phyloP scores from a whole-genome alignment of 164 flowering plant genomes.

The Magnolia changhungtana region DNA sequence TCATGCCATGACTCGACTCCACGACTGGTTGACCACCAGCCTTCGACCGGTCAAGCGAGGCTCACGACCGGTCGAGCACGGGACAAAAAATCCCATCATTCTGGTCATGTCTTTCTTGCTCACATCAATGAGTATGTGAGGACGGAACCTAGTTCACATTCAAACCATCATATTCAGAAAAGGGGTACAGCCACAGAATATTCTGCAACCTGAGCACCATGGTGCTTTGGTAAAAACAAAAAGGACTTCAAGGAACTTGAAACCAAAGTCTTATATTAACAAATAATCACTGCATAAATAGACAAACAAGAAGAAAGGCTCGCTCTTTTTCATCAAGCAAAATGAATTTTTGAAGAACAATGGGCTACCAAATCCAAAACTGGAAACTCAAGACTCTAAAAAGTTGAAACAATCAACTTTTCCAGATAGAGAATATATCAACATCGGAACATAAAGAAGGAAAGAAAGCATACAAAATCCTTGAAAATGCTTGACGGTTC shows the following conservation, averaged over 20 bases:
- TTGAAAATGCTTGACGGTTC: slow-evolving; percentile 79
- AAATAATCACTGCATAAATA: neutral
- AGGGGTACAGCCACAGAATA: neutral
- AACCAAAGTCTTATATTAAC: no score
- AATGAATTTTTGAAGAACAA: no score
- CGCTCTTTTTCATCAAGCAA: neutral
- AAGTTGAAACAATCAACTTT: neutral
- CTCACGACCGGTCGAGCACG: no score
- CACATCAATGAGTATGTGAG: slow-evolving; percentile 83
- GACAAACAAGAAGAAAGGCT: neutral
- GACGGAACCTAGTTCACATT: slow-evolving; percentile 58
- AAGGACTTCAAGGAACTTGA: neutral
- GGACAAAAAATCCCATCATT: no score
- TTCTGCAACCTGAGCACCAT: neutral
- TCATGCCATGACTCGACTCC: no score
- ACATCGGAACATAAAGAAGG: neutral
- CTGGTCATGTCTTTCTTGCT: slow-evolving; percentile 65
- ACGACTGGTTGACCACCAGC: no score
- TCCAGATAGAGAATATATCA: neutral
- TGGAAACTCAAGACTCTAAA: neutral
- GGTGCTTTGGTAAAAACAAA: neutral
- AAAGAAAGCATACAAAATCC: slow-evolving; percentile 62
- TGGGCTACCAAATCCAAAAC: neutral
- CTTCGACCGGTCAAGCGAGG: no score
- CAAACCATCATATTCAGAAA: neutral